Conservation (phyloP, 306 rosid genomes). For the Cyamopsis tetragonoloba region DNA sequence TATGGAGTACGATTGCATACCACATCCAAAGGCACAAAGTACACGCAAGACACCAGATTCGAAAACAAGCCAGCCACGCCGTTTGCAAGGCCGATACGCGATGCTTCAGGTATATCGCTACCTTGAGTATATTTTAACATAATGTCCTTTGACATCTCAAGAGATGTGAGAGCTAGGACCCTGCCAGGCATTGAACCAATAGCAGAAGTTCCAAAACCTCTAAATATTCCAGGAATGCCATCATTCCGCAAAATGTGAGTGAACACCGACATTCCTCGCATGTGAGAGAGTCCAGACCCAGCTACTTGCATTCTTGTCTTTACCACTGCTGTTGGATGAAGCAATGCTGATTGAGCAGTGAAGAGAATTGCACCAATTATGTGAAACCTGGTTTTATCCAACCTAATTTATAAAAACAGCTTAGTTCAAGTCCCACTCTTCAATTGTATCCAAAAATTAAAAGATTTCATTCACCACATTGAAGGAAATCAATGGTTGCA, state of each 20-base stretch:
- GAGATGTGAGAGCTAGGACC: conserved; percentile 69
- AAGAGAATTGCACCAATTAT: conserved; percentile 70
- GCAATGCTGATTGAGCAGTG: conserved; percentile 64
- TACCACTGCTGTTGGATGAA: conserved; percentile 77
- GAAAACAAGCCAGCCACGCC: conserved; percentile 79
- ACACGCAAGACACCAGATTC: conserved; percentile 62
- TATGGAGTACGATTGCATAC: conserved; percentile 31
- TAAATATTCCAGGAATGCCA: conserved; percentile 65
- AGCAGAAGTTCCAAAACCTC: conserved; percentile 89
- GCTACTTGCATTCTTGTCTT: conserved; percentile 88
- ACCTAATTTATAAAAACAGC: conserved; percentile 37
- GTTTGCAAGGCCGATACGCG: conserved; percentile 66
- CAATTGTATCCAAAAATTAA: too few relatives aligned
- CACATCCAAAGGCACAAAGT: conserved; percentile 89
- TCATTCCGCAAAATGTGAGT: conserved; percentile 51
- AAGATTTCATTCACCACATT: too few relatives aligned
- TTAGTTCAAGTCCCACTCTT: too few relatives aligned
- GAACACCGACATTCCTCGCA: conserved; percentile 52
- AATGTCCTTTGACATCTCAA: conserved; percentile 69
- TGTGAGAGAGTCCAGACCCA: conserved; percentile 45
- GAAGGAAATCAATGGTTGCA: too few relatives aligned
- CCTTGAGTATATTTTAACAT: conserved; percentile 56
- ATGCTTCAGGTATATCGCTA: conserved; percentile 50
- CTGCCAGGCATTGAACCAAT: conserved; percentile 83
- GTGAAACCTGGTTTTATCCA: conserved; percentile 83